Evolutionary conservation across 345 rosid genomes (phyloP), one percentile per base, ranked within the genome.

Genomic region (Excoecaria cochinchinensis): DNA sequence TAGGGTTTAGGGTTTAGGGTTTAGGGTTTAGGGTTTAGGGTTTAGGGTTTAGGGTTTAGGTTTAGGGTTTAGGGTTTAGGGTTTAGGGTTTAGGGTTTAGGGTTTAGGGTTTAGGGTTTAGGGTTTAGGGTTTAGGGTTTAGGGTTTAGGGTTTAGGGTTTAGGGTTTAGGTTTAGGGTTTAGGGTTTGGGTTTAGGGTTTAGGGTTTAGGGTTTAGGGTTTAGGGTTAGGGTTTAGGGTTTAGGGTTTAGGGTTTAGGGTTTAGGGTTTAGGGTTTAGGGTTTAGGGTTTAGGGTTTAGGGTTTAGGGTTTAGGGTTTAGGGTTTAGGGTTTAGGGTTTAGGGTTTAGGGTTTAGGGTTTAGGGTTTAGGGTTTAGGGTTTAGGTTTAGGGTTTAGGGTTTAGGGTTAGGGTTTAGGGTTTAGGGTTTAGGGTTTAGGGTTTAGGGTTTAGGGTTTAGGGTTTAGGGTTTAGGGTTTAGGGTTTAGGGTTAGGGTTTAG

Each of bases 1-100:
- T 39, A 24, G 66, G 74, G 50, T 57, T 71, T 40, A 72, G 62
- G 62, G 62, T 57, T 57, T 57, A 57, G 55, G 75, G 52, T 72
- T 72, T 57, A 58, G 67, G 67, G 75, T 72, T 72, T 57, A 69
- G 61, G 61, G 73, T 69, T 71, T 36, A 40, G 70, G 76, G 69
- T 62, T 79, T 75, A 75, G 72, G 82, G 79, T 79, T 79, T 64
- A 64, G 82, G 78, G 79, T 64, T 74, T 77, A 47, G 76, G 77
- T 76, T 63, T 72, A 65, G 52, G 77, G 81, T 72, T 63, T 77
- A 61, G 42, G 80, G 80, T 70, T 77, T 70, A 22, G 31, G 67
- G 76, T 51, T 70, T 42, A 19, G 16, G 74, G 76, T 75, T 71
- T 78, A 53, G 21, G 70, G 73, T 76, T 72, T 78, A 53, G 42